Evolutionary conservation across 805 yeast species (phyloP).

Genomic region (Candida manassasensis): DNA sequence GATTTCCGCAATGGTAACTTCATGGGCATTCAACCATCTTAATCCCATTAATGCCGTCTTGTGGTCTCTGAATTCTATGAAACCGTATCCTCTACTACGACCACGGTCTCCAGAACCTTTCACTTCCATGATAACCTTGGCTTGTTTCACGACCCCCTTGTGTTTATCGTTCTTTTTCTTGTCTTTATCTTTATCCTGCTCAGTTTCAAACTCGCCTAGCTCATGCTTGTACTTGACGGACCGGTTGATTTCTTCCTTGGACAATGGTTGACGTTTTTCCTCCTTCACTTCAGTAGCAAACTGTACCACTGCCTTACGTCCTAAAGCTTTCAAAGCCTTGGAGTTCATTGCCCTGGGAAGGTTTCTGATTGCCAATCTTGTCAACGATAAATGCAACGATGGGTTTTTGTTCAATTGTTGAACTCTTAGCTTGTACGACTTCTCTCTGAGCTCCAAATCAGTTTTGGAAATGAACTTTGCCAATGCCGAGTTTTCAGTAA

Average conservation of each 20-base stretch:
- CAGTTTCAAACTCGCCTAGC: constrained; percentile 17
- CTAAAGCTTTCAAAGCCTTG: constrained; percentile 83
- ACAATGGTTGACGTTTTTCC: constrained; percentile 72
- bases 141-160: constrained; percentile 87
- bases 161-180: constrained; percentile 61
- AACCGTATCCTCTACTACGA: constrained; percentile 95
- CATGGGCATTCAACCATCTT: constrained; percentile 95
- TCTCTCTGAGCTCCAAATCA: constrained; percentile 84
- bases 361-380: constrained; percentile 92
- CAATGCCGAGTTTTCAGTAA: constrained; percentile 72
- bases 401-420: constrained; percentile 91
- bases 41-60: constrained; percentile 91
- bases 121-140: constrained; percentile 88
- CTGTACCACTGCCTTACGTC: constrained; percentile 89
- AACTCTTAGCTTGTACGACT: constrained; percentile 79
- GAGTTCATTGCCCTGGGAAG: constrained; percentile 89
- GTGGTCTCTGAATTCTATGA: constrained; percentile 89
- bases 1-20: constrained; percentile 68
- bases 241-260: constrained; percentile 82
- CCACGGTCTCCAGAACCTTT: constrained; percentile 85
- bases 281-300: constrained; percentile 87
- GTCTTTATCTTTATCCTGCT: constrained; percentile 29
- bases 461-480: constrained; percentile 62
- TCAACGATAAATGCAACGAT: constrained; percentile 83
- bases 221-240: constrained; percentile 65